Evolutionary conservation across 305 asterid species (phyloP).

Genomic region (Salvia sclarea): DNA sequence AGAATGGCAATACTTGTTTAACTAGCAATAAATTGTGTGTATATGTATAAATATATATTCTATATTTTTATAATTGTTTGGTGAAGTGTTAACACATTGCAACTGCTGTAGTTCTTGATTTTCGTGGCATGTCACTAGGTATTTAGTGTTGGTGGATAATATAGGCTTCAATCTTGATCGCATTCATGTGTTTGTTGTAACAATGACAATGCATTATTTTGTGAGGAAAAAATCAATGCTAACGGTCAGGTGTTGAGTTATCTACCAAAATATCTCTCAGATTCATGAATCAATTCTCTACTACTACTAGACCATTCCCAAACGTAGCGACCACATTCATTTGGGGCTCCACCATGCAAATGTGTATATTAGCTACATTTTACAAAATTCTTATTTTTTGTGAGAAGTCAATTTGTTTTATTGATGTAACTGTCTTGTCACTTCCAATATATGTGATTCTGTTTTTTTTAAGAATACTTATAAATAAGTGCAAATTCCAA

Average conservation of each 20-base stretch:
- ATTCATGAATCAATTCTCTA: neutral
- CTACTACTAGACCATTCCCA: neutral
- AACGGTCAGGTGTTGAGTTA: neutral
- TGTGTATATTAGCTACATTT: neutral
- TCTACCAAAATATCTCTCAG: neutral
- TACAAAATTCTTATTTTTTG: neutral
- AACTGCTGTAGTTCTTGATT: neutral
- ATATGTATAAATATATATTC: no score
- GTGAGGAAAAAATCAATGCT: neutral
- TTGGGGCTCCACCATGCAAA: neutral
- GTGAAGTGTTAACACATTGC: neutral
- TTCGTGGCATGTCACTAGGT: neutral
- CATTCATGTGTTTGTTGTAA: neutral
- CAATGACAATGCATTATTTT: constrained; percentile 9
- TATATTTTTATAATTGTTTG: neutral
- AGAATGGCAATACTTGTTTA: neutral
- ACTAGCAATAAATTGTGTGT: neutral
- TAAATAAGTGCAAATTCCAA: no score
- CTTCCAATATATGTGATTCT: no score
- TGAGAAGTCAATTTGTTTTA: no score
- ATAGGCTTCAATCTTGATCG: neutral
- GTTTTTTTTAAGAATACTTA: no score
- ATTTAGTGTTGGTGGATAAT: constrained; percentile 8
- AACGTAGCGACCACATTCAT: neutral
- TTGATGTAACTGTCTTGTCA: neutral